These are phyloP conservation scores for Lotus japonicus DNA, from an alignment of 306 rosid genomes.

Conservation along the genomic window DNA sequence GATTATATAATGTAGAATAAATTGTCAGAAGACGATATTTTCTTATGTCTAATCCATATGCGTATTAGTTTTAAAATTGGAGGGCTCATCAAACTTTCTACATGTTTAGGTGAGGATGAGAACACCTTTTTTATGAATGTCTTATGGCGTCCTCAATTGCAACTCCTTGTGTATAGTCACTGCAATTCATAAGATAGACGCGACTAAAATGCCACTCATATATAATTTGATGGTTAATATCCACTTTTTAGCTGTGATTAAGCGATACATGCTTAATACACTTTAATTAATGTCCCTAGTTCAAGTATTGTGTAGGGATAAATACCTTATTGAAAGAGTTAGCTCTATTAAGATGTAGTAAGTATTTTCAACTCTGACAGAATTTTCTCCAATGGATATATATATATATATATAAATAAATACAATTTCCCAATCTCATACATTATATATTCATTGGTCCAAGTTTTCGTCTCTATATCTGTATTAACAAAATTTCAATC, in stretches of 20 bases:
- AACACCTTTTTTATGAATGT: slow-evolving; percentile 9
- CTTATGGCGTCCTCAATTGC: background rate
- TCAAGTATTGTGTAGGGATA: too few relatives aligned
- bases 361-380: too few relatives aligned
- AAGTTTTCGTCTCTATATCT: background rate
- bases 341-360: too few relatives aligned
- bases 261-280: too few relatives aligned
- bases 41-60: background rate
- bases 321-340: too few relatives aligned
- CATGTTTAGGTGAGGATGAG: slow-evolving; percentile 22
- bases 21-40: background rate
- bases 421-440: background rate
- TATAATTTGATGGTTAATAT: too few relatives aligned
- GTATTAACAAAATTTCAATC: background rate
- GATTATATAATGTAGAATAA: background rate
- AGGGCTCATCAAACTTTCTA: background rate
- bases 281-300: too few relatives aligned
- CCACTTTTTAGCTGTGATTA: too few relatives aligned
- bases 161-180: background rate
- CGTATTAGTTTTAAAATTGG: slow-evolving; percentile 1
- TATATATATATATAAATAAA: too few relatives aligned
- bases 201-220: background rate
- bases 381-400: too few relatives aligned
- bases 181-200: background rate
- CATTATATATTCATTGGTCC: background rate